Evolutionary conservation across 2,329 filamentous ascomycete genomes (phyloP).

Genomic region (Colletotrichum incanum): DNA sequence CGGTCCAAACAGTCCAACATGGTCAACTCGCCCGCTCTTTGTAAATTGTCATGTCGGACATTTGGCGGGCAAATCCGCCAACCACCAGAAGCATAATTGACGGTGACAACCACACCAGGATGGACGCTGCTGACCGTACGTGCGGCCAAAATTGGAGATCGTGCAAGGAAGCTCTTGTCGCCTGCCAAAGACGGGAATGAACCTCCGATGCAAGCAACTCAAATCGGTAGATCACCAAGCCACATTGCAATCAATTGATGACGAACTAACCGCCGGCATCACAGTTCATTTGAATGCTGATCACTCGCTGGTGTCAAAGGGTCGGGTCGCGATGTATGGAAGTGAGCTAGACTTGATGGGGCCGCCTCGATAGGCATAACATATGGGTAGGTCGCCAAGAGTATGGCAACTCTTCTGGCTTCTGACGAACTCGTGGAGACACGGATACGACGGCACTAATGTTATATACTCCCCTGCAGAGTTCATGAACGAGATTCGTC

Average conservation of each 20-base stretch:
- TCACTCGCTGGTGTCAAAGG: not conserved
- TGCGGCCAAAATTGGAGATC: not conserved
- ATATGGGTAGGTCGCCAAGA: not conserved
- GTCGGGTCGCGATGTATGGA: not conserved
- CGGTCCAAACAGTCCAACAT: not conserved
- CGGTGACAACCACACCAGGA: not conserved
- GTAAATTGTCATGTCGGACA: not conserved
- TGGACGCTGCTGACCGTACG: not conserved
- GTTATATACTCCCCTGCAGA: not conserved
- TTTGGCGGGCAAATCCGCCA: slow-evolving; percentile 19
- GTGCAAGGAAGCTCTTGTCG: slow-evolving; percentile 6
- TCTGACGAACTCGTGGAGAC: not conserved
- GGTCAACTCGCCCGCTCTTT: not conserved
- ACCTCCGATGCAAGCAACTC: slow-evolving; percentile 27
- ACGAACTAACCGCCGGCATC: not conserved
- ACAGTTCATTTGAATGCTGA: not conserved
- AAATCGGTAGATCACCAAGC: not conserved
- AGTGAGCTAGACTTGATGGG: not conserved
- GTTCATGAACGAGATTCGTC: not conserved
- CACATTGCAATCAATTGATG: not conserved
- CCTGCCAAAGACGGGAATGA: slow-evolving; percentile 38
- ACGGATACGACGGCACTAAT: not conserved
- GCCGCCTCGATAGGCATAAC: not conserved
- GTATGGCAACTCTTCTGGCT: not conserved
- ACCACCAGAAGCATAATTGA: slow-evolving; percentile 19